Conservation (phyloP, 768 basidiomycete genomes). For the Gloeopeniophorella convolvens region DNA sequence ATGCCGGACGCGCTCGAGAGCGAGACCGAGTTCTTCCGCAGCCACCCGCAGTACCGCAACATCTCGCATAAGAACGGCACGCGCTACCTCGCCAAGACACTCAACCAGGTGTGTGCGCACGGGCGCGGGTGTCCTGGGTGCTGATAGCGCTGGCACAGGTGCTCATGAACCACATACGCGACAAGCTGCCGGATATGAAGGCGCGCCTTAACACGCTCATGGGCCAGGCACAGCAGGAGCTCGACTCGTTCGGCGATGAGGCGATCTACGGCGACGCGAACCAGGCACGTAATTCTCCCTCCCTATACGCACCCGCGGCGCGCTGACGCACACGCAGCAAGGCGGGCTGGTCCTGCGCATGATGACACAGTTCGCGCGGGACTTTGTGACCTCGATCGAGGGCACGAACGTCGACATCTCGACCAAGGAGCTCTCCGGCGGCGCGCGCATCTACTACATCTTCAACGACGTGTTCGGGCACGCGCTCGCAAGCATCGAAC, state of each 20-base stretch:
- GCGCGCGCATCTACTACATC: conserved; percentile 98
- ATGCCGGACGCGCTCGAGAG: conserved; percentile 79
- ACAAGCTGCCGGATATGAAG: conserved; percentile 99
- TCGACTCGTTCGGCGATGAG: conserved; percentile 92
- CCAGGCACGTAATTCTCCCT: conserved; percentile 38
- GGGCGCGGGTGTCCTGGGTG: not conserved
- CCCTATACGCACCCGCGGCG: not conserved
- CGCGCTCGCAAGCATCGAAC: conserved; percentile 84
- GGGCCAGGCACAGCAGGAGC: conserved; percentile 98
- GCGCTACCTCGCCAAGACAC: conserved; percentile 83
- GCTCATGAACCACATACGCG: conserved; percentile 93
- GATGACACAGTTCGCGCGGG: conserved; percentile 98
- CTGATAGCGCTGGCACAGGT: conserved; percentile 42
- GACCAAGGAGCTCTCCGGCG: conserved; percentile 96
- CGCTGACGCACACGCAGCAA: conserved; percentile 53
- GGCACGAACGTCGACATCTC: conserved; percentile 95
- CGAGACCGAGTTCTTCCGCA: conserved; percentile 88
- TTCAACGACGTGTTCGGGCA: conserved; percentile 98
- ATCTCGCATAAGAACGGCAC: conserved; percentile 98
- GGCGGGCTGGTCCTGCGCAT: conserved; percentile 86
- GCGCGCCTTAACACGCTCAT: conserved; percentile 95
- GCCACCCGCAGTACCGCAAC: conserved; percentile 87
- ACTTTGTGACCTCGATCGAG: conserved; percentile 95
- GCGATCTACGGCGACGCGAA: conserved; percentile 90
- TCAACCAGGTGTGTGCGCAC: conserved; percentile 75